phyloP scores from a whole-genome alignment of 1,284 basidiomycete species.

The Cutaneotrichosporon arboriforme region DNA sequence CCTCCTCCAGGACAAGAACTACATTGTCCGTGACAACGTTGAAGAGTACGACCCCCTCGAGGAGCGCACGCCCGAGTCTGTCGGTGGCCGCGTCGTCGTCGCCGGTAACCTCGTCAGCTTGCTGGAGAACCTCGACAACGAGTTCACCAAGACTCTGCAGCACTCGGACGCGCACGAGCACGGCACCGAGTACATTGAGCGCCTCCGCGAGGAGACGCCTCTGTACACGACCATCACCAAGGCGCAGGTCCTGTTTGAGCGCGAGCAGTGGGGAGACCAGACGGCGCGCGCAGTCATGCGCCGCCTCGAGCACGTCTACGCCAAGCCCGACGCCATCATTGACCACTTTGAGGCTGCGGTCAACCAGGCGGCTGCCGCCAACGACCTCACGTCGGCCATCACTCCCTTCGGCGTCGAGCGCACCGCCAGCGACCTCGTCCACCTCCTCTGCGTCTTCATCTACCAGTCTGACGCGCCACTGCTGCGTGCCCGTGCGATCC shows the following conservation, averaged over 20 bases:
- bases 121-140: constrained; percentile 93
- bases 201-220: constrained; percentile 89
- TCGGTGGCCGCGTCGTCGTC: constrained; percentile 51
- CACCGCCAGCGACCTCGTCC: constrained; percentile 63
- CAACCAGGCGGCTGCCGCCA: constrained; percentile 47
- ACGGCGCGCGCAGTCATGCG: constrained; percentile 86
- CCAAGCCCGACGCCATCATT: constrained; percentile 93
- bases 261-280: constrained; percentile 67
- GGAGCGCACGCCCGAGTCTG: constrained; percentile 68
- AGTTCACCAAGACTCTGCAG: constrained; percentile 96
- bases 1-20: constrained; percentile 62
- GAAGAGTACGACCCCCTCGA: constrained; percentile 88
- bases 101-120: constrained; percentile 91
- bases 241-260: constrained; percentile 86
- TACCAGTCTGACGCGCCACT: constrained; percentile 89
- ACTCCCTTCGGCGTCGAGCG: constrained; percentile 58
- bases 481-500: constrained; percentile 90
- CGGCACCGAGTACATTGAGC: constrained; percentile 94
- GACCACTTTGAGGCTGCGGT: constrained; percentile 76
- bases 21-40: constrained; percentile 74
- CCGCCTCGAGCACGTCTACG: constrained; percentile 95
- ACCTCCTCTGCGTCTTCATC: constrained; percentile 82
- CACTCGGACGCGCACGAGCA: constrained; percentile 87
- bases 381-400: constrained; percentile 57
- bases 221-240: constrained; percentile 90